A percentile compares a stretch with the other conserved stretches of the same genome.
phyloP scores from a whole-genome alignment of 805 yeast genomes.

The Schwanniomyces polymorphus region DNA sequence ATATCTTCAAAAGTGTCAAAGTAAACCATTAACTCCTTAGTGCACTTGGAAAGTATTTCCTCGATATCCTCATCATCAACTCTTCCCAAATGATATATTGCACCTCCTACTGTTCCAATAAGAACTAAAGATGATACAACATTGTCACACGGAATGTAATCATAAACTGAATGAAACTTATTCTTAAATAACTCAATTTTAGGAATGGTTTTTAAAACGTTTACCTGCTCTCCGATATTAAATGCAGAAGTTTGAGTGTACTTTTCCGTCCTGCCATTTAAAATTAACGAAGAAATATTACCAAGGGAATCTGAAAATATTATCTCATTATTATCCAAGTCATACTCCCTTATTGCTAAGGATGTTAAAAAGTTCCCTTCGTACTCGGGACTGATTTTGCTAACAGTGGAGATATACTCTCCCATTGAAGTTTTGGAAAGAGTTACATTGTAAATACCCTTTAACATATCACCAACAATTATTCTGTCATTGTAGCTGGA shows the following conservation, averaged over 20 bases:
- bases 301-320: slow-evolving; percentile 31
- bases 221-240: slow-evolving; percentile 31
- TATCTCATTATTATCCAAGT: slow-evolving; percentile 2
- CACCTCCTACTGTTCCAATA: slow-evolving; percentile 31
- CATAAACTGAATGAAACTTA: not conserved
- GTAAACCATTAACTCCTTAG: slow-evolving; percentile 9
- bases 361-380: slow-evolving; percentile 14
- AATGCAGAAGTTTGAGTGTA: slow-evolving; percentile 11
- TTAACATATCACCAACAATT: slow-evolving; percentile 16
- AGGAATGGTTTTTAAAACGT: slow-evolving; percentile 13
- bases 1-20: not conserved
- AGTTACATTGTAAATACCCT: slow-evolving; percentile 11
- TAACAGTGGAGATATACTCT: slow-evolving; percentile 1
- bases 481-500: not conserved
- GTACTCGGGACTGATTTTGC: not conserved
- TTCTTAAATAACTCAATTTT: not conserved
- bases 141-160: not conserved
- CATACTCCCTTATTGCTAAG: slow-evolving; percentile 6
- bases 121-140: slow-evolving; percentile 8
- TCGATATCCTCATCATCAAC: slow-evolving; percentile 13
- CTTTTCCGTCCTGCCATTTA: slow-evolving; percentile 5
- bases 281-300: slow-evolving; percentile 16
- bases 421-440: not conserved
- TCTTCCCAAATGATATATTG: slow-evolving; percentile 15
- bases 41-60: slow-evolving; percentile 11